These are phyloP conservation scores for Onygena corvina DNA, from an alignment of 2,329 filamentous ascomycete genomes.

Conservation along the genomic window DNA sequence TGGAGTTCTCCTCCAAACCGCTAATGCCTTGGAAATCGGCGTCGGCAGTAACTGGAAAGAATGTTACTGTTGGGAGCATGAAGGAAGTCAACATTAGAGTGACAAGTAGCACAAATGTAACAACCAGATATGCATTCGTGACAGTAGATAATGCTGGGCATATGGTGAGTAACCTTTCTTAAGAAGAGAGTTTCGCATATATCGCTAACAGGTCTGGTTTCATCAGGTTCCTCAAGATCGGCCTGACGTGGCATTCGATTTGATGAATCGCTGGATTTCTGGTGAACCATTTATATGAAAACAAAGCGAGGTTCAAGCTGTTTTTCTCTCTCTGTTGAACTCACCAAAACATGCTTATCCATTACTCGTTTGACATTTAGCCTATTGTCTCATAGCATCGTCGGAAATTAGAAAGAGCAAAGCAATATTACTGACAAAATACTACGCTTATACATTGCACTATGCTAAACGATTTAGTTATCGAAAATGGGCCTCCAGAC, in stretches of 20 bases:
- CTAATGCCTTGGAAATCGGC: slow-evolving; percentile 15
- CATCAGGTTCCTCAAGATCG: neutral
- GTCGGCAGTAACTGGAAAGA: neutral
- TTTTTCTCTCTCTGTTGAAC: no score
- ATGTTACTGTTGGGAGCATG: neutral
- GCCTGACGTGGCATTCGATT: neutral
- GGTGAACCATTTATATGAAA: neutral
- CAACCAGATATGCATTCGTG: neutral
- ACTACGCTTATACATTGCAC: no score
- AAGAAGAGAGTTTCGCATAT: neutral
- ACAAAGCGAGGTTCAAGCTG: slow-evolving; percentile 2
- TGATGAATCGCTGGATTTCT: slow-evolving; percentile 3
- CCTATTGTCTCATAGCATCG: no score
- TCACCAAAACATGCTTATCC: no score
- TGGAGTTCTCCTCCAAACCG: slow-evolving; percentile 14
- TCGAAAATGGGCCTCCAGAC: no score
- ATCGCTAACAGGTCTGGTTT: neutral
- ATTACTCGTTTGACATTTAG: no score
- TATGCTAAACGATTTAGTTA: no score
- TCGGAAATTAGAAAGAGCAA: no score
- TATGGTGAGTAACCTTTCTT: neutral
- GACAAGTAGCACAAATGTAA: neutral
- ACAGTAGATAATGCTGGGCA: neutral
- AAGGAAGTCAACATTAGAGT: slow-evolving; percentile 2
- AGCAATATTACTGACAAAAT: no score